Conservation (phyloP, 257 asterid species). For the Solanum chiquidenum region DNA sequence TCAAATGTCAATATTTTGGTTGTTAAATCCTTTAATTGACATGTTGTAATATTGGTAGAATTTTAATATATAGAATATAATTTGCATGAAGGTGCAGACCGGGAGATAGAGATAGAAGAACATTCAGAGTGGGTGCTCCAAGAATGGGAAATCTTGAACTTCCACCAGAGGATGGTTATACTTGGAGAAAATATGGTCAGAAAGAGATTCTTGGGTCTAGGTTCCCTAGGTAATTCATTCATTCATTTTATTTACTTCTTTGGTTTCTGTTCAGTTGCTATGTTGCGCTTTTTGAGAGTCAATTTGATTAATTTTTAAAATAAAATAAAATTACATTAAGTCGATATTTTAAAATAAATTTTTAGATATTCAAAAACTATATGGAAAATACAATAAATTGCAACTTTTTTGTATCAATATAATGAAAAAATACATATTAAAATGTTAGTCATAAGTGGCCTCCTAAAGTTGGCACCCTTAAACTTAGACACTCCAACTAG, state of each 20-base stretch:
- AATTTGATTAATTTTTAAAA: too few species aligned
- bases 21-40: not conserved
- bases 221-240: constrained; percentile 50
- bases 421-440: too few species aligned
- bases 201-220: constrained; percentile 54
- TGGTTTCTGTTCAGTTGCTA: not conserved
- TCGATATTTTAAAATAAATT: too few species aligned
- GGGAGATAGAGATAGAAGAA: constrained; percentile 27
- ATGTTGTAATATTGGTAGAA: not conserved
- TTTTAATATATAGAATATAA: not conserved
- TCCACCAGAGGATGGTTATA: constrained; percentile 83
- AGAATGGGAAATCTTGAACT: constrained; percentile 67
- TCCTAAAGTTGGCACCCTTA: too few species aligned
- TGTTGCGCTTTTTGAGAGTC: too few species aligned
- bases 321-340: too few species aligned
- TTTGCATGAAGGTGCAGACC: constrained; percentile 16
- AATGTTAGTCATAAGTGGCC: too few species aligned
- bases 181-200: constrained; percentile 91
- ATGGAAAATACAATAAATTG: too few species aligned
- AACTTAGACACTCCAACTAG: not conserved
- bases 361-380: too few species aligned
- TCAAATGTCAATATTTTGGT: not conserved
- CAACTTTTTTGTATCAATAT: too few species aligned
- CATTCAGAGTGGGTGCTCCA: constrained; percentile 46
- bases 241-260: not conserved